Conservation (phyloP, 306 rosid species). For the Acacia crassicarpa region DNA sequence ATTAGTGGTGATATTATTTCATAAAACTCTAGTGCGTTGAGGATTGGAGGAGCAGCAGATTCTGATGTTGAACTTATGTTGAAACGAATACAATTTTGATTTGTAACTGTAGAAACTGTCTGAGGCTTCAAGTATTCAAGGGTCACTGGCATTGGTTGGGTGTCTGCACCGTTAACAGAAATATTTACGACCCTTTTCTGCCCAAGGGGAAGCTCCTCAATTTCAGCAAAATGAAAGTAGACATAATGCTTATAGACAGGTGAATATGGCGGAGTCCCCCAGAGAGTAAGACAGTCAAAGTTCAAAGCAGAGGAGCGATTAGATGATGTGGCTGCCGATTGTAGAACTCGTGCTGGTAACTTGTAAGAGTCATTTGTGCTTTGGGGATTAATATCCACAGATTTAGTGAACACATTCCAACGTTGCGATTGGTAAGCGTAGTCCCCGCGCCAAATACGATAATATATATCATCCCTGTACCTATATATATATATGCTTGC, state of each 20-base stretch:
- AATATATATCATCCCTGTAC: conserved; percentile 16
- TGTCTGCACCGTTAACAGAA: background rate
- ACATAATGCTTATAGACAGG: too few relatives aligned
- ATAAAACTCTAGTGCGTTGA: background rate
- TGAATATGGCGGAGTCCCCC: too few relatives aligned
- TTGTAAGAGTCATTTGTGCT: background rate
- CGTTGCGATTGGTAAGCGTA: too few relatives aligned
- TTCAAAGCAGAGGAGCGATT: too few relatives aligned
- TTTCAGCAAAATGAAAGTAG: background rate
- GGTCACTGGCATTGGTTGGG: background rate
- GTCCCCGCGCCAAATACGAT: too few relatives aligned
- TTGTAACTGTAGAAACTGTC: background rate
- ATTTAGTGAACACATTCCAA: background rate
- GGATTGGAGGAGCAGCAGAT: background rate
- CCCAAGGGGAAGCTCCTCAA: background rate
- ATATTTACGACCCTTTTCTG: background rate
- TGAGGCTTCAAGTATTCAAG: background rate
- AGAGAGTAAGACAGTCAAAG: too few relatives aligned
- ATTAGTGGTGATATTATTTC: background rate
- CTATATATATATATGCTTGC: background rate
- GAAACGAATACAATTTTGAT: background rate
- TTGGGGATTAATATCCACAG: background rate
- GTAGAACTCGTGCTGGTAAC: too few relatives aligned
- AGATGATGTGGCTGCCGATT: too few relatives aligned
- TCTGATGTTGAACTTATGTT: background rate